Percentiles rank a stretch among this genome's conserved stretches.
Conservation (phyloP, 371 early-diverging fungal genomes). For the Mucor indicus region DNA sequence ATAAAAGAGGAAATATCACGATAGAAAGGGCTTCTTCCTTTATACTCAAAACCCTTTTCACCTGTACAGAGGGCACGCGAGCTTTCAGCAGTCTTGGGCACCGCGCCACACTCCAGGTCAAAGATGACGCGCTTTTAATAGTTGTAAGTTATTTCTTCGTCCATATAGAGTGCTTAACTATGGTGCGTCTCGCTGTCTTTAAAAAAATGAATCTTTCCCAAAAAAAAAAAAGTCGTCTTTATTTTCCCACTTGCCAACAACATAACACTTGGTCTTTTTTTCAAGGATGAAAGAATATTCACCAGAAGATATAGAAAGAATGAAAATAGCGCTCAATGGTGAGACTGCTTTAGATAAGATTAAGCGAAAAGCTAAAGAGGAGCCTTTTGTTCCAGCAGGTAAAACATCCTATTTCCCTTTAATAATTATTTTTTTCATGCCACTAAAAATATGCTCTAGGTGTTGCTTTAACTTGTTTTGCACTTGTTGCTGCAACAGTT, state of each 20-base stretch:
- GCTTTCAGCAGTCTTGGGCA: conserved; percentile 97
- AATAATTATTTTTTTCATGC: background rate
- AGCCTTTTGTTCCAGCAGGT: conserved; percentile 52
- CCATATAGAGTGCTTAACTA: too few relatives aligned
- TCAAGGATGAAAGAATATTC: conserved; percentile 26
- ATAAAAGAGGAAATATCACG: conserved; percentile 95
- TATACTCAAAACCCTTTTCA: conserved; percentile 80
- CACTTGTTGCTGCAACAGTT: conserved; percentile 46
- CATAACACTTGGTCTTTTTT: too few relatives aligned
- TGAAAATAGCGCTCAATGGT: conserved; percentile 36
- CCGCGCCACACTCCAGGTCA: conserved; percentile 81
- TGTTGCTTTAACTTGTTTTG: conserved; percentile 52
- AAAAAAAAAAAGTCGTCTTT: too few relatives aligned
- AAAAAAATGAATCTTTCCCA: too few relatives aligned
- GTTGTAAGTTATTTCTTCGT: too few relatives aligned
- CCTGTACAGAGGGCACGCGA: conserved; percentile 85
- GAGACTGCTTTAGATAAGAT: conserved; percentile 38
- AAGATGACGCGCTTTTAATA: conserved; percentile 41
- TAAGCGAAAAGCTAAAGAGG: conserved; percentile 44
- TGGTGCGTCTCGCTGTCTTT: too few relatives aligned
- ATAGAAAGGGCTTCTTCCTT: conserved; percentile 85
- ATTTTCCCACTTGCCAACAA: too few relatives aligned
- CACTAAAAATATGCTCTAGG: conserved; percentile 16
- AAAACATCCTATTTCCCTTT: conserved; percentile 2
- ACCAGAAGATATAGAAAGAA: conserved; percentile 36